Evolutionary conservation across 2,329 filamentous ascomycete species (phyloP), one percentile per base, ranked within the genome.

Genomic region (Pestalotiopsis fici): DNA sequence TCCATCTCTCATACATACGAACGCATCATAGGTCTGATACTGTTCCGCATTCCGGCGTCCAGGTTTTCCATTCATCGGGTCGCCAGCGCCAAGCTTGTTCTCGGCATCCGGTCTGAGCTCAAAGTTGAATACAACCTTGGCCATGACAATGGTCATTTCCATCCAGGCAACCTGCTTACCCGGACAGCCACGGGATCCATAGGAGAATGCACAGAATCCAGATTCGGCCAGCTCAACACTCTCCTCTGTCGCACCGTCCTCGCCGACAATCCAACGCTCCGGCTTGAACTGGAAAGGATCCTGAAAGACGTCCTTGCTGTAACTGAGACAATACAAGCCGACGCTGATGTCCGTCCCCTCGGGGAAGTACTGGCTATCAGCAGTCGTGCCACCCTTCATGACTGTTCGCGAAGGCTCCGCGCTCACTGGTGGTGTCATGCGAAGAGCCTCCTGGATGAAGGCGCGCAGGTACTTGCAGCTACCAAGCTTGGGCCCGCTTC

Each of bases 231-330:
- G 25, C 65, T 66, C 54, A 27, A 66, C 65, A 13, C 37, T 55
- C 39, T 62, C 56, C 23, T 18, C 59, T 9, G 65, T 55, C 11
- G 31, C 18, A 2, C 31, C 66, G 39, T 66, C 69, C 59, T 71
- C 69, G 21, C 68, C 70, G n/a, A 69, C 72, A 21, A 66, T 66
- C 69, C 68, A 69, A 18, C 67, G 66, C 25, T 69, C 69, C 7
- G 69, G 69, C 5, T 43, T 67, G 66, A 68, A 71, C 12, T 27
- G 37, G 27, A 64, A 61, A 13, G 68, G 67, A 2, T 43, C 21
- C 4, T 56, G 37, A 59, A 70, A 71, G 25, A 65, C 64, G 21
- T 66, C 23, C 4, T 23, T 47, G 31, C 67, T 66, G 11, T 65
- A 65, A 47, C 60, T 61, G 5, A 71, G 35, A 27, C 56, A 66